Base-by-base conservation (phyloP, 495 filamentous ascomycete species). In the Penicillium soppii region DNA sequence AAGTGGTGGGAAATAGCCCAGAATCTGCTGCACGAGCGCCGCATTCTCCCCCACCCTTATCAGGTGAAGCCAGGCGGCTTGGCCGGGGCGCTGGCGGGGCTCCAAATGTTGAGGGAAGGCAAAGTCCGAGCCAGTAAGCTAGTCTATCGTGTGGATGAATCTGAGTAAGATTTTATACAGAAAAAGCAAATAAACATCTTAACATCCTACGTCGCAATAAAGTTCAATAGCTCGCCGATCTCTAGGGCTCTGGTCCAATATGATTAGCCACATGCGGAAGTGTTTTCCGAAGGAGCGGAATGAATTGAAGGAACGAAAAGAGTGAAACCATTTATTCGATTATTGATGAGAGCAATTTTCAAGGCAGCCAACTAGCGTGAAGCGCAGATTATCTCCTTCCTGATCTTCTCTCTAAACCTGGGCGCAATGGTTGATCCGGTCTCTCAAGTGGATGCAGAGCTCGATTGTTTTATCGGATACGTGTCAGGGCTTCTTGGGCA, bases 11-110 rank as follows among this genome's bases (percentile, higher is more conserved):
- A 22, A n/a, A 56, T 65, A 44, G 43, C 75, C 19, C 70, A 77
- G 62, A 57, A 51, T 7, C 47, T 85, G 50, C 32, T 84, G 8
- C 72, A 71, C 12, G 54, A 66, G 25, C 73, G 75, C n/a, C 66
- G 71, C 58, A 56, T 85, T 3, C 59, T 61, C 30, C 43, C 72
- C 10, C 82, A 85, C 64, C 78, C 77, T 5, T 49, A 68, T n/a
- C 56, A 71, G 21, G 61, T 80, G 26, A 64, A 63, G 44, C 45
- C 61, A 7, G 74, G 71, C 13, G 81, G 81, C 7, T 52, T 71
- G 40, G 35, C 23, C 2, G 67, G 62, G 2, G 52, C 58, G 1
- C 40, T 67, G 19, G 36, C 41, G 1, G 67, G 67, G 1, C 48
- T 71, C 9, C 51, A 68, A 36, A 15, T 54, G 17, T 48, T 71